Evolutionary conservation across 805 yeast species (phyloP).

Genomic region (Myxozyma neotropica): DNA sequence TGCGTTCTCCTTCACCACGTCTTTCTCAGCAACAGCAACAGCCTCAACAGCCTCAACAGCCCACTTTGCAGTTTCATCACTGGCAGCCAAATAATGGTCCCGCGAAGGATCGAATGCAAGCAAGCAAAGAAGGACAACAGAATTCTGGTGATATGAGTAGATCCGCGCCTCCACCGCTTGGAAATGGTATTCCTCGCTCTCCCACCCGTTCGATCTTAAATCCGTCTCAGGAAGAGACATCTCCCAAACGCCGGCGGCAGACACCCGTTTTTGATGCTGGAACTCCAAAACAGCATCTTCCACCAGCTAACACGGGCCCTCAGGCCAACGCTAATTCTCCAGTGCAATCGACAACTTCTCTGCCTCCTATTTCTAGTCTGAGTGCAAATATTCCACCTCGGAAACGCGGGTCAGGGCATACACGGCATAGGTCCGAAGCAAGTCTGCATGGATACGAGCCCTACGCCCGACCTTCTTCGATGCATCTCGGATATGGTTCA

Average conservation of each 20-base stretch:
- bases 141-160: background rate
- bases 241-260: conserved; percentile 29
- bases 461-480: conserved; percentile 25
- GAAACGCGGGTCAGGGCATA: conserved; percentile 31
- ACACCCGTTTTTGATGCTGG: conserved; percentile 19
- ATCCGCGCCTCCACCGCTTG: conserved; percentile 8
- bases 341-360: conserved; percentile 9
- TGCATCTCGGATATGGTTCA: conserved; percentile 1
- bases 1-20: conserved; percentile 6
- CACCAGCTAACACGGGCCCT: conserved; percentile 4
- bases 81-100: conserved; percentile 28
- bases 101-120: conserved; percentile 8
- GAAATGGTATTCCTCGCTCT: conserved; percentile 27
- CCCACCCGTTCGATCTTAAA: conserved; percentile 26
- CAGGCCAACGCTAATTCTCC: conserved; percentile 5
- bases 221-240: conserved; percentile 14
- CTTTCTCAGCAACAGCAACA: conserved; percentile 11
- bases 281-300: conserved; percentile 18
- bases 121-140: conserved; percentile 8
- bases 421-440: conserved; percentile 35
- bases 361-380: conserved; percentile 29
- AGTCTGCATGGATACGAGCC: conserved; percentile 34
- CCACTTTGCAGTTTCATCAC: conserved; percentile 30
- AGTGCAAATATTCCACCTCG: conserved; percentile 18
- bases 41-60: conserved; percentile 14